A percentile compares a stretch with the other conserved stretches of the same genome.
phyloP scores from a whole-genome alignment of 345 rosid genomes.

The Hevea brasiliensis region DNA sequence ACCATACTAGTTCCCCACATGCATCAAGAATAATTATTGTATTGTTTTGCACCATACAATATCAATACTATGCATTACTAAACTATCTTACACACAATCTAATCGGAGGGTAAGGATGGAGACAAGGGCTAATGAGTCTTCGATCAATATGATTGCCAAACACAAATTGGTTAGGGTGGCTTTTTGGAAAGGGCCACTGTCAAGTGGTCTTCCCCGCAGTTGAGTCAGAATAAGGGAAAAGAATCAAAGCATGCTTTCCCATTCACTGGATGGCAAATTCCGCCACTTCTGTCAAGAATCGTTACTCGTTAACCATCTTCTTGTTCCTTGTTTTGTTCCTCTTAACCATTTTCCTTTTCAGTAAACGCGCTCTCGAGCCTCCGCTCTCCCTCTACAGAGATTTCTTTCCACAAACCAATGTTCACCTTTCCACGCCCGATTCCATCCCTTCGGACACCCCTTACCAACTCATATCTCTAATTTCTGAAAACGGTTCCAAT shows the following conservation, averaged over 20 bases:
- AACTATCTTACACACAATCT: too few relatives aligned
- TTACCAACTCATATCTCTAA: not conserved
- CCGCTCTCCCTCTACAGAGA: conserved; percentile 41
- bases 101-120: too few relatives aligned
- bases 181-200: too few relatives aligned
- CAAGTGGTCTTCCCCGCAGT: too few relatives aligned
- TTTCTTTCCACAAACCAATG: conserved; percentile 29
- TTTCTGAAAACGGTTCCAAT: not conserved
- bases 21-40: too few relatives aligned
- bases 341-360: conserved; percentile 49
- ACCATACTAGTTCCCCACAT: too few relatives aligned
- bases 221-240: too few relatives aligned
- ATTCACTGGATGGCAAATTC: conserved; percentile 43
- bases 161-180: too few relatives aligned
- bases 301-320: conserved; percentile 33
- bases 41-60: too few relatives aligned
- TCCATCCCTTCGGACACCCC: conserved; percentile 1
- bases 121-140: too few relatives aligned
- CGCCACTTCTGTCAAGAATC: conserved; percentile 26
- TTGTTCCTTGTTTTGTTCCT: conserved; percentile 49
- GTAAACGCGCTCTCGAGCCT: conserved; percentile 49
- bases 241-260: not conserved
- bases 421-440: conserved; percentile 26
- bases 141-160: too few relatives aligned
- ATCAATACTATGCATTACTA: too few relatives aligned